phyloP scores from a whole-genome alignment of 2,329 filamentous ascomycete species.

The Trichoderma endophyticum region DNA sequence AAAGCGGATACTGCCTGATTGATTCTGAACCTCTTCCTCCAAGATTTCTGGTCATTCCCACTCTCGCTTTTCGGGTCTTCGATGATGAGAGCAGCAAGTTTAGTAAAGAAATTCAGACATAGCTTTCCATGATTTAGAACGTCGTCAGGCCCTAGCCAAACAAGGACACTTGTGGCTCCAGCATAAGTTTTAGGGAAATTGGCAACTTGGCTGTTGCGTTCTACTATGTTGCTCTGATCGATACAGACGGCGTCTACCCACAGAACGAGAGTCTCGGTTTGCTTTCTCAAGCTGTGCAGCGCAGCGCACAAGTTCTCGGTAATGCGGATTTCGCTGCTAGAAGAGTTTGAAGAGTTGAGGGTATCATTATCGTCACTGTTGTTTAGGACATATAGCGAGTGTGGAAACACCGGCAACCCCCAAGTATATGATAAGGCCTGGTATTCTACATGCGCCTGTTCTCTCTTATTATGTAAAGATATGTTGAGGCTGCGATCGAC shows the following conservation, averaged over 20 bases:
- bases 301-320: neutral
- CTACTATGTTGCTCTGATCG: neutral
- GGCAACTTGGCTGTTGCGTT: constrained; percentile 1
- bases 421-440: constrained; percentile 2
- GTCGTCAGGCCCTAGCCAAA: neutral
- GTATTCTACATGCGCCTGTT: neutral
- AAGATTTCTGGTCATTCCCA: neutral
- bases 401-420: neutral
- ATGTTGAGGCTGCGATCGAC: neutral
- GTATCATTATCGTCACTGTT: no score
- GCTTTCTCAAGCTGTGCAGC: neutral
- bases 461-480: neutral
- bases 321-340: neutral
- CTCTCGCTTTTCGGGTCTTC: neutral
- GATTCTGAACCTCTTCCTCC: neutral
- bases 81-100: neutral
- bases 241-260: constrained; percentile 1
- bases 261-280: neutral
- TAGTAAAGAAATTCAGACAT: neutral
- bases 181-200: neutral
- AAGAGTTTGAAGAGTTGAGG: neutral
- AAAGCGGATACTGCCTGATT: neutral
- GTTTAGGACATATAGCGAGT: neutral
- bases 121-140: neutral
- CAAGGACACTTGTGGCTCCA: neutral